Evolutionary conservation across 2,329 filamentous ascomycete genomes (phyloP), one percentile per base, ranked within the genome.

Genomic region (Thelonectria blattea): DNA sequence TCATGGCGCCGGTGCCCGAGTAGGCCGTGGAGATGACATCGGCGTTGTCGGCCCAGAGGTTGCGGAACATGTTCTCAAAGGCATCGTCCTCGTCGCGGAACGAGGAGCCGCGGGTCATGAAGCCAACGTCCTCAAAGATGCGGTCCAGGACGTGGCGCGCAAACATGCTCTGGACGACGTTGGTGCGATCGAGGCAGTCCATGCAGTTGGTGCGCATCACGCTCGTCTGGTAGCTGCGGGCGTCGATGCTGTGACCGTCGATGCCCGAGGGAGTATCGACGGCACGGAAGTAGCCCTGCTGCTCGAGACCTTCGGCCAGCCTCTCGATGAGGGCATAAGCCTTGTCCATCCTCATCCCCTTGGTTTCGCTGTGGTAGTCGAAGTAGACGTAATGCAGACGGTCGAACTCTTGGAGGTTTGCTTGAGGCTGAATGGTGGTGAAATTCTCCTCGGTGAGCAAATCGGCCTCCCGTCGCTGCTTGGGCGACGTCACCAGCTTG

Each of bases 171-270:
- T 99, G 95, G 3, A 99, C 92, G 7, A 99, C 93, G 71, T 99
- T 99, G 54, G 95, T 99, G 54, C 95, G 91, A 77, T 99, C 95
- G 14, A 99, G 85, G 68, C 96, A 99, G 78, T 99, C 95, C 95
- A 99, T 99, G 80, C 95, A 99, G 76, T 99, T 99, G 41, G 95
- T 97, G 55, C 95, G 89, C 65, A 99, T 93, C 15, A 98, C 93
- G 62, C 91, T 93, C 1, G 88, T 92, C 81, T 99, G 95, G 65
- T 87, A 84, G 63, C 86, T 89, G 65, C 93, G 88, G 34, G 92
- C 86, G 69, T 98, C 94, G 12, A 97, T 83, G 17, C 86, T 87
- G 30, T 47, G 45, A 3, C 90, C 91, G 60, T 88, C 83, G 51
- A 82, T 75, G 68, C 87, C 85, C 45, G 87, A 91, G 2, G 93